A percentile compares a stretch with the other conserved stretches of the same genome.
These are phyloP conservation scores for Circinella minor DNA, from an alignment of 371 early-diverging fungal species.

Conservation along the genomic window DNA sequence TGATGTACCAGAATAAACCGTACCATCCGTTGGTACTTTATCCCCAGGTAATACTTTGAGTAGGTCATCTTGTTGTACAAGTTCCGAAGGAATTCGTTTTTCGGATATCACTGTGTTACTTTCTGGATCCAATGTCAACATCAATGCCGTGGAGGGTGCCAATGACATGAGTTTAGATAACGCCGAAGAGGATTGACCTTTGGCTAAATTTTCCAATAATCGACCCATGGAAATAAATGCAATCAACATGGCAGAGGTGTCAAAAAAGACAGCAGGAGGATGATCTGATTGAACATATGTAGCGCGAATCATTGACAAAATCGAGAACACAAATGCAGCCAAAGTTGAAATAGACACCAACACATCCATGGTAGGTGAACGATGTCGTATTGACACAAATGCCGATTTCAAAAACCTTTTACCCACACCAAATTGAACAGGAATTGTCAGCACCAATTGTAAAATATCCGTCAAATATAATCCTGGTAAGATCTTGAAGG, in stretches of 20 bases:
- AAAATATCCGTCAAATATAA: slow-evolving; percentile 64
- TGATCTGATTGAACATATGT: slow-evolving; percentile 43
- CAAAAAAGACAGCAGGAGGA: slow-evolving; percentile 89
- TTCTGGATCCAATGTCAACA: slow-evolving; percentile 44
- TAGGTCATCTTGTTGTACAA: slow-evolving; percentile 84
- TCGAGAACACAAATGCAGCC: slow-evolving; percentile 79
- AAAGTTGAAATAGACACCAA: slow-evolving; percentile 87
- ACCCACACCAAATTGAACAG: slow-evolving; percentile 93
- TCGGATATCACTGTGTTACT: slow-evolving; percentile 59
- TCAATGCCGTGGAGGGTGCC: slow-evolving; percentile 69
- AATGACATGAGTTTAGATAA: slow-evolving; percentile 87
- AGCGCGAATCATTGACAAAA: slow-evolving; percentile 64
- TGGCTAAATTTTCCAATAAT: slow-evolving; percentile 93
- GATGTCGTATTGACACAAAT: slow-evolving; percentile 78
- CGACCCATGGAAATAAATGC: slow-evolving; percentile 91
- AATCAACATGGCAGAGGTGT: slow-evolving; percentile 90
- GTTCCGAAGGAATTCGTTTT: slow-evolving; percentile 80
- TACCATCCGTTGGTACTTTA: slow-evolving; percentile 94
- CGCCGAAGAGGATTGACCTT: slow-evolving; percentile 90
- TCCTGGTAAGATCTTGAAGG: slow-evolving; percentile 56
- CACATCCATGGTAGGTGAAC: slow-evolving; percentile 96
- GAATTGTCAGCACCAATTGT: slow-evolving; percentile 74
- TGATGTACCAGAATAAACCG: slow-evolving; percentile 80
- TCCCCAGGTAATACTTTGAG: slow-evolving; percentile 93
- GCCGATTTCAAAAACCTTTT: slow-evolving; percentile 79